Base-by-base conservation (phyloP, 2,329 filamentous ascomycete species). In the Colletotrichum sp. region DNA sequence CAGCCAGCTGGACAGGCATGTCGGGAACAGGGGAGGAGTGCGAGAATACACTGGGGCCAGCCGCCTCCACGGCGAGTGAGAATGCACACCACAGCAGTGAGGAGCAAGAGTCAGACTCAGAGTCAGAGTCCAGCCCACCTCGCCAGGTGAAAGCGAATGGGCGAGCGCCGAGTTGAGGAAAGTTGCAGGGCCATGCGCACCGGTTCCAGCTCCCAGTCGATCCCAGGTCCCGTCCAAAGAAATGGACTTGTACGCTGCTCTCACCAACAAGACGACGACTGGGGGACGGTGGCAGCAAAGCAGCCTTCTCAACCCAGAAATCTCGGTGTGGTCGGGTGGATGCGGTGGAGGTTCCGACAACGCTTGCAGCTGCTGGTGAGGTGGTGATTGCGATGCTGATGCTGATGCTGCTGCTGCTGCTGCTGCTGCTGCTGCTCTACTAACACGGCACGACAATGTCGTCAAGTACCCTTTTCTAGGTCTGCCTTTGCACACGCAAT, bases 161-260 rank as follows among this genome's bases (percentile, higher is more conserved):
- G 44, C 24, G 65, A 69, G 36, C 71, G 69, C 64, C 71, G 71
- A 69, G 55, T 66, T 48, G 30, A 63, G 39, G 65, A 22, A 24
- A 62, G 36, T 69, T 55, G 52, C 71, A 69, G 65, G 28, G 71
- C 71, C 39, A 63, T 73, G 57, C 52, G 36, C 71, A 63, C 71
- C 36, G 63, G 66, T 55, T 52, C 24, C 65, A 69, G 26, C 62
- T 22, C 8, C 52, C 36, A 44, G n/a, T 26, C 22, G 62, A 16
- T 36, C 62, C 39, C 39, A 24, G 59, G 18, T 18, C 28, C 48
- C 68, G 15, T 39, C 24, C 60, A 55, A 39, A 22, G 44, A 48
- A 48, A 48, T 22, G 10, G n/a, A 48, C 44, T 22, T 22, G 18
- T 48, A 22, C n/a, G 44, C 44, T 22, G 44, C 44, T 3, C 44